phyloP scores from a whole-genome alignment of 441 rosid genomes.

The Pelargonium fulgidum region DNA sequence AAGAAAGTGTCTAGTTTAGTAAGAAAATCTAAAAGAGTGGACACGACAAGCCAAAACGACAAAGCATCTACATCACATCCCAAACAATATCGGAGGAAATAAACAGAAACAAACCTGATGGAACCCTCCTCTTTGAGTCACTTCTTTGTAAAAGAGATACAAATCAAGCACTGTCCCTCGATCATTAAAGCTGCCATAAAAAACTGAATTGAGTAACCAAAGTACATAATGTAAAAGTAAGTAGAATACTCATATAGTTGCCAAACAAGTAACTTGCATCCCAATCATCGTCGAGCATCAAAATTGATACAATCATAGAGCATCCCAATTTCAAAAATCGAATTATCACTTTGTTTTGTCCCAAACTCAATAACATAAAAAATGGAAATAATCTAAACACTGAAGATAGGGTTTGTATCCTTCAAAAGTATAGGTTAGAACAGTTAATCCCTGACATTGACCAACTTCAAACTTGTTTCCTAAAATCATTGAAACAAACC shows the following conservation, averaged over 20 bases:
- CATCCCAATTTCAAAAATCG: background rate
- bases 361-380: no score
- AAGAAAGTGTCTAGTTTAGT: no score
- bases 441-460: no score
- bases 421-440: no score
- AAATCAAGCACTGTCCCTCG: background rate
- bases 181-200: background rate
- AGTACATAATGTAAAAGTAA: background rate
- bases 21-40: no score
- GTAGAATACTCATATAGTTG: background rate
- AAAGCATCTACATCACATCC: no score
- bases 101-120: background rate
- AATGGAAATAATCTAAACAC: no score
- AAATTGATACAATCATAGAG: background rate
- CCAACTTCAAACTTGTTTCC: background rate
- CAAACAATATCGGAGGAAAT: background rate
- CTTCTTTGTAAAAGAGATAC: conserved; percentile 4
- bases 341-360: background rate
- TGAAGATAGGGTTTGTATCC: no score
- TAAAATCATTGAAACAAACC: no score
- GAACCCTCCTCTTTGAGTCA: conserved; percentile 7
- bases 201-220: background rate
- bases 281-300: background rate
- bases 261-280: no score
- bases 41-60: no score